Base-by-base conservation (phyloP, 768 basidiomycete genomes). In the Sistotremastrum niveocremeum region DNA sequence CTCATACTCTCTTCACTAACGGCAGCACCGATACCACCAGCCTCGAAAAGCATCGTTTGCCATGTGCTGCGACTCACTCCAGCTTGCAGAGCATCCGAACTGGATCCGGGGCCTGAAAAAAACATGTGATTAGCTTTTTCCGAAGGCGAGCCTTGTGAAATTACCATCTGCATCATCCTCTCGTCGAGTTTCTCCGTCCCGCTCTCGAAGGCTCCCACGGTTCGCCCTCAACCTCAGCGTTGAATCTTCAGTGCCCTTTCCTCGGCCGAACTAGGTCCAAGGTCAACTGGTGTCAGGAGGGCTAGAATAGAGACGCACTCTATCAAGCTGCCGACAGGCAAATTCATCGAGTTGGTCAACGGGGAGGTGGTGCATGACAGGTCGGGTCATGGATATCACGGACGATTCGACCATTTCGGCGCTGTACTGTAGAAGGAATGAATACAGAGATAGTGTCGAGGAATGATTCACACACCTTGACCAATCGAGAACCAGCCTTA, bases 1-100 rank as follows among this genome's bases (percentile, higher is more conserved):
- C 84, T 70, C 83, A 94, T 84, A 56, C 81, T 89, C 61, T 93
- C 90, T 51, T 91, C 88, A 60, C 87, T 89, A 33, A 93, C 68
- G 6, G 90, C 89, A 0, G 85, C 87, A 47, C 87, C 76, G 34
- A 94, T 68, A 0, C 89, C 89, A 9, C 89, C 87, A 2, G 87
- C 89, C 62, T 93, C 89, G 28, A 83, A 68, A 37, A 93, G 65
- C 30, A 91, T 73, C 0, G 82, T 75, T 54, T 90, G 87, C 88
- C 85, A 89, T 37, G 84, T 69, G 60, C 83, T 83, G n/a, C 87
- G 72, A 41, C 74, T 75, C 1, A 72, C 76, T 7, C 85, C 76
- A 56, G 81, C 74, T 28, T 70, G 69, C 33, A 71, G 65, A 33
- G 20, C 20, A 20, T 20, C 20, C 20, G 20, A 20, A 20, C 20